Percentiles rank a stretch among this genome's conserved stretches.
phyloP scores from a whole-genome alignment of 2,329 filamentous ascomycete genomes.

The Fusarium solani-melongenae region DNA sequence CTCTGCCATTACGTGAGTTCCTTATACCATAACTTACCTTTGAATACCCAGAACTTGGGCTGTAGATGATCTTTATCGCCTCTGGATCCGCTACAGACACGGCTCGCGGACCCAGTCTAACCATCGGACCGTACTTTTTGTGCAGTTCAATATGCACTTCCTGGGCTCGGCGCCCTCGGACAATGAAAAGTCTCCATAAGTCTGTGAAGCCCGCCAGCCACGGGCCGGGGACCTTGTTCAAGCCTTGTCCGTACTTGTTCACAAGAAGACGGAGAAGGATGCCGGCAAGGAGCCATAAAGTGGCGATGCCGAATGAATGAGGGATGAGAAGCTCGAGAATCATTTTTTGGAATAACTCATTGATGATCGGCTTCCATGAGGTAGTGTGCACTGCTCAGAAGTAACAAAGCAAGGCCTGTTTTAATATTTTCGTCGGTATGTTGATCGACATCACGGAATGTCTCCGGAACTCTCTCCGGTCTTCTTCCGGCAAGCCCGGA shows the following conservation, averaged over 20 bases:
- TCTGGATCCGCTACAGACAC: slow-evolving; percentile 10
- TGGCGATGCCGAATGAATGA: slow-evolving; percentile 4
- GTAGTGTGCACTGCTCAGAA: background rate
- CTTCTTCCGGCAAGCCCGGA: background rate
- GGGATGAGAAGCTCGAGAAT: slow-evolving; percentile 1
- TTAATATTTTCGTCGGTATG: background rate
- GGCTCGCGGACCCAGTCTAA: slow-evolving; percentile 15
- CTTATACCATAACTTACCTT: background rate
- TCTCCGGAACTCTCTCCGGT: background rate
- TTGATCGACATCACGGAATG: background rate
- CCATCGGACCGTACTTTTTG: slow-evolving; percentile 15
- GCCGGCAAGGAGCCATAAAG: background rate
- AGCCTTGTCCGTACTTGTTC: slow-evolving; percentile 19
- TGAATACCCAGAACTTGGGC: slow-evolving; percentile 5
- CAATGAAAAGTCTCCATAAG: slow-evolving; percentile 17
- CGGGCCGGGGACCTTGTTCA: slow-evolving; percentile 13
- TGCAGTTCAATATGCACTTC: slow-evolving; percentile 22
- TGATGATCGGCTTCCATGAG: background rate
- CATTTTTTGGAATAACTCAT: background rate
- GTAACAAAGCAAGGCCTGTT: background rate
- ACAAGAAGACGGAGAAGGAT: background rate
- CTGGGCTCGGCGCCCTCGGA: slow-evolving; percentile 18
- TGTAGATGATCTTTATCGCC: slow-evolving; percentile 11
- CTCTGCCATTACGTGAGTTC: background rate
- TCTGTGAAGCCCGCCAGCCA: slow-evolving; percentile 20